Evolutionary conservation across 1,284 basidiomycete species (phyloP).

Genomic region (Mycena sp.): DNA sequence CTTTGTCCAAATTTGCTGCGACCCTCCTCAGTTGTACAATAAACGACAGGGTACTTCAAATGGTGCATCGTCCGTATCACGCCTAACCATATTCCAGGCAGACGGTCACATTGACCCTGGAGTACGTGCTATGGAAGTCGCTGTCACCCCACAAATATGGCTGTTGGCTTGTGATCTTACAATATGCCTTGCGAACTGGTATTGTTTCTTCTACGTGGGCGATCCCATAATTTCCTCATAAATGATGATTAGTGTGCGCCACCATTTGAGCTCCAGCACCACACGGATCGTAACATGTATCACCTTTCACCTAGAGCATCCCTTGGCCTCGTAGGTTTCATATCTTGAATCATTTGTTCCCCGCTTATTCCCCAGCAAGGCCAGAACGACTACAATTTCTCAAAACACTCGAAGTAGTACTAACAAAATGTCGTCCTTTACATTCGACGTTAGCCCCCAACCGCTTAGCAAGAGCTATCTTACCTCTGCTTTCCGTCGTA

Average conservation of each 20-base stretch:
- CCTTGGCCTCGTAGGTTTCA: conserved; percentile 55
- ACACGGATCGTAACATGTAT: conserved; percentile 60
- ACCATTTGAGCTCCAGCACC: conserved; percentile 62
- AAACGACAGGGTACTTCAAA: conserved; percentile 58
- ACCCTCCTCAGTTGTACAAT: conserved; percentile 64
- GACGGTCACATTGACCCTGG: conserved; percentile 59
- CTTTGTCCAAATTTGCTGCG: conserved; percentile 59
- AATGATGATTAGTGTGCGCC: conserved; percentile 51
- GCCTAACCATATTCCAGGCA: conserved; percentile 45
- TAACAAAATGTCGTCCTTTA: conserved; percentile 56
- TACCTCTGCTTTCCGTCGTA: conserved; percentile 60
- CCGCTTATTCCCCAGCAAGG: conserved; percentile 43
- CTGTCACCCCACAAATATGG: conserved; percentile 64
- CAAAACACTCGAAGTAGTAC: conserved; percentile 49
- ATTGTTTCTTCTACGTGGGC: conserved; percentile 8
- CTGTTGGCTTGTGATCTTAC: conserved; percentile 61
- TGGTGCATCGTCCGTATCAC: conserved; percentile 23
- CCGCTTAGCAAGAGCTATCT: conserved; percentile 63
- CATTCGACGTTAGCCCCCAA: conserved; percentile 60
- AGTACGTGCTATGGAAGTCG: conserved; percentile 61
- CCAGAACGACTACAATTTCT: conserved; percentile 55
- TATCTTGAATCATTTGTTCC: not conserved
- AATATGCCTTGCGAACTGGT: conserved; percentile 60
- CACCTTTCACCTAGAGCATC: conserved; percentile 69
- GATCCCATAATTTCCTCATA: conserved; percentile 13